Evolutionary conservation across 495 filamentous ascomycete genomes (phyloP).

Genomic region (Cercophora newfieldiana): DNA sequence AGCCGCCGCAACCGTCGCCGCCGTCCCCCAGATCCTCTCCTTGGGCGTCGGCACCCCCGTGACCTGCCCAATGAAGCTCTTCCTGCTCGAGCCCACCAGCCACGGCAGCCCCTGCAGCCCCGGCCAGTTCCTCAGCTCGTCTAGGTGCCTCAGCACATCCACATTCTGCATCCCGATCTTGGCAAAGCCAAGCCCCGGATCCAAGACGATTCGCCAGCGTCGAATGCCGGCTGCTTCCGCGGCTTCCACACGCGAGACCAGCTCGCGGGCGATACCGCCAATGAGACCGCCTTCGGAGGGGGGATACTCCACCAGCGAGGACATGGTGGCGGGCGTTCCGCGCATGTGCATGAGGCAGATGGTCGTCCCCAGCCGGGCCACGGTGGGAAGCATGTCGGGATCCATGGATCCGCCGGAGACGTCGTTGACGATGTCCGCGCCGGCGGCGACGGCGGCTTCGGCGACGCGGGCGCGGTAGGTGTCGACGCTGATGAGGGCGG

Average conservation of each 20-base stretch:
- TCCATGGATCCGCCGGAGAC: conserved; percentile 83
- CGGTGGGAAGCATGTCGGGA: conserved; percentile 75
- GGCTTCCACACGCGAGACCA: conserved; percentile 66
- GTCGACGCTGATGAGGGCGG: conserved; percentile 79
- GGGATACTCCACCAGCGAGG: conserved; percentile 65
- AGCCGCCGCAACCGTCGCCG: conserved; percentile 82
- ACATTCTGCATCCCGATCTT: conserved; percentile 81
- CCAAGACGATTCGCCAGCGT: conserved; percentile 92
- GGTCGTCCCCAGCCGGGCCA: conserved; percentile 76
- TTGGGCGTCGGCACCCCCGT: conserved; percentile 64
- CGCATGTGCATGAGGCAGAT: conserved; percentile 96
- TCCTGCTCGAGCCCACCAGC: conserved; percentile 87
- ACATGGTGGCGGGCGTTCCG: conserved; percentile 85
- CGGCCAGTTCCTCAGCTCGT: conserved; percentile 59
- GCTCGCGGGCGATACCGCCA: conserved; percentile 65
- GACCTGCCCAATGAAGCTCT: conserved; percentile 81
- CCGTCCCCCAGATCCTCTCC: conserved; percentile 80
- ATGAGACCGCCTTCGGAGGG: conserved; percentile 60
- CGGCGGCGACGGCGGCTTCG: conserved; percentile 73
- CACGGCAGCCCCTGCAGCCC: conserved; percentile 77
- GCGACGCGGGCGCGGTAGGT: conserved; percentile 89
- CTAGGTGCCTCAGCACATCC: conserved; percentile 68
- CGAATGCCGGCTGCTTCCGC: conserved; percentile 82
- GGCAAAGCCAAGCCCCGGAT: conserved; percentile 92
- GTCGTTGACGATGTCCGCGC: conserved; percentile 95